Evolutionary conservation across 2,329 filamentous ascomycete species (phyloP).

Genomic region (Myriosclerotinia curreyana): DNA sequence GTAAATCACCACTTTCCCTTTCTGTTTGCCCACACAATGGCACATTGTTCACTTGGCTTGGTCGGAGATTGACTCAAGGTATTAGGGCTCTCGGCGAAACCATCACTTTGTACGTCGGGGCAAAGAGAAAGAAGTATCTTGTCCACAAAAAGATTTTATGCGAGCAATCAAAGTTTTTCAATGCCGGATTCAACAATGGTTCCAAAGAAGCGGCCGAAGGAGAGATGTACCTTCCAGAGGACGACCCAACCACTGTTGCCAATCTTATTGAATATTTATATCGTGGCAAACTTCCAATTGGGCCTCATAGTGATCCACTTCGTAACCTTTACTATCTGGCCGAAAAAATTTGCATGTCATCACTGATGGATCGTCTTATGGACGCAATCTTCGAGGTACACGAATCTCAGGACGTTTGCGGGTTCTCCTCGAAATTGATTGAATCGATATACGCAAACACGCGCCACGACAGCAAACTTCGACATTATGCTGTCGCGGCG

Average conservation of each 20-base stretch:
- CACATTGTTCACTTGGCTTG: too few relatives aligned
- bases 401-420: too few relatives aligned
- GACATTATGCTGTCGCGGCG: background rate
- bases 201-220: conserved; percentile 8
- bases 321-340: conserved; percentile 12
- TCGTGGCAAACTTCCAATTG: background rate
- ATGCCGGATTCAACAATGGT: conserved; percentile 3
- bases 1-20: background rate
- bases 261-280: conserved; percentile 13
- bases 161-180: conserved; percentile 25
- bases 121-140: conserved; percentile 18
- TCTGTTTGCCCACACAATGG: background rate
- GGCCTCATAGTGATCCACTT: background rate
- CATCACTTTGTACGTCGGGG: conserved; percentile 25
- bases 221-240: conserved; percentile 22
- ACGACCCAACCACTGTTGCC: conserved; percentile 1
- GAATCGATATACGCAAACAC: background rate
- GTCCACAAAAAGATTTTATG: conserved; percentile 29
- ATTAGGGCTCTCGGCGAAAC: background rate
- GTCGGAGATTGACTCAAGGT: background rate
- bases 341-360: conserved; percentile 16
- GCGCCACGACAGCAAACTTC: background rate
- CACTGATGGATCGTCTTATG: background rate
- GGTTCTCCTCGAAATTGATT: background rate
- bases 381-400: background rate